Evolutionary conservation across 2,329 filamentous ascomycete species (phyloP), one percentile per base, ranked within the genome.

Genomic region (Rugonectria rugulosa): DNA sequence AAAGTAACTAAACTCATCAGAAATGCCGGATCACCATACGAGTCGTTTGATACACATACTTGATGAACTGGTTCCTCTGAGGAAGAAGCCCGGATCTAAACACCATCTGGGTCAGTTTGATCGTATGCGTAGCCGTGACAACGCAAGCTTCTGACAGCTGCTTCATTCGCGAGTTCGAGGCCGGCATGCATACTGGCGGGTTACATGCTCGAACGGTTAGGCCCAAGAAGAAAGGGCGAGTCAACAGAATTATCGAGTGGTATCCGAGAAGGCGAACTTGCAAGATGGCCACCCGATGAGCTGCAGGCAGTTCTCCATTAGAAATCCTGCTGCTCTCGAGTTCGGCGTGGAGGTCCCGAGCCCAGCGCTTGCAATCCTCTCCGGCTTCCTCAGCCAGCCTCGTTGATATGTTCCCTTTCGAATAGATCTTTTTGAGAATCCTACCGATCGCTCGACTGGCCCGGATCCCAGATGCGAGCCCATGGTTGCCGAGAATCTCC

Each of bases 151-250:
- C 77, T 6, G 80, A 80, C 52, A 83, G 79, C 34, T 70, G 76
- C 26, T 79, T 75, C 67, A 80, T 75, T 24, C 68, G 72, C 23
- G 70, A 67, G 47, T 51, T 53, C 11, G 43, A 36, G 17, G 40
- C 19, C 21, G 45, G n/a, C 5, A 34, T 12, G 9, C 37, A 32
- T 2, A 44, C 36, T 6, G 41, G 47, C 10, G 42, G 42, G n/a
- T 57, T 45, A 14, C 71, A 69, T 2, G 69, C 65, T 65, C 74
- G 72, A 51, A 76, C 83, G 34, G 87, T 75, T 11, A 86, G 76
- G 53, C 81, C 83, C 12, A 88, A 72, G 54, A 88, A 86, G 67
- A 89, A 88, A 0, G 87, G 86, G 23, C 87, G 77, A 1, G 84
- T 87, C 2, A 89, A 77, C 0, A 89, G 75, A 21, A 89, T 80